phyloP scores from a whole-genome alignment of 2,329 filamentous ascomycete species.

The Cucurbitaria berberidis region DNA sequence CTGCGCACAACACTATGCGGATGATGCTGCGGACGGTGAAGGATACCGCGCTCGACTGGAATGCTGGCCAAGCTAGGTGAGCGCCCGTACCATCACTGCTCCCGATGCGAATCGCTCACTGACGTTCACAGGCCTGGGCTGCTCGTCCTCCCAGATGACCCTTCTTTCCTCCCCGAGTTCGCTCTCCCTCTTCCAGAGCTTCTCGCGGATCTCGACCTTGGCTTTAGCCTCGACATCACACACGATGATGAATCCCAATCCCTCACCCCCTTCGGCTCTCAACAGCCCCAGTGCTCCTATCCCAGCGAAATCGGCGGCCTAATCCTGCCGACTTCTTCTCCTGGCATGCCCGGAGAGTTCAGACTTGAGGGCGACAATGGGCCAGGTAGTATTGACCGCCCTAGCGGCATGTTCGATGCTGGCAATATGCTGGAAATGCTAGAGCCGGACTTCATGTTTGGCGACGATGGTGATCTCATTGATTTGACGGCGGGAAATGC shows the following conservation, averaged over 20 bases:
- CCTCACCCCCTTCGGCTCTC: conserved; percentile 40
- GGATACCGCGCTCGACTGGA: conserved; percentile 68
- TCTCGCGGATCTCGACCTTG: conserved; percentile 53
- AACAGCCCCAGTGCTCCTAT: conserved; percentile 35
- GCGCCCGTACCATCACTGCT: conserved; percentile 22
- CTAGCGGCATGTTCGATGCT: conserved; percentile 36
- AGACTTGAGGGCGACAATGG: conserved; percentile 51
- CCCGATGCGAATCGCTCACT: conserved; percentile 8
- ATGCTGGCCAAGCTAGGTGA: conserved; percentile 75
- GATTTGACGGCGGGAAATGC: conserved; percentile 47
- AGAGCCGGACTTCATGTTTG: conserved; percentile 66
- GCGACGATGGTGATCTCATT: conserved; percentile 65
- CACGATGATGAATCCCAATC: conserved; percentile 48
- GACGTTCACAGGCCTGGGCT: conserved; percentile 68
- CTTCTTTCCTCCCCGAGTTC: conserved; percentile 74
- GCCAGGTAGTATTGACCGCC: conserved; percentile 43
- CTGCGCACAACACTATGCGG: conserved; percentile 74
- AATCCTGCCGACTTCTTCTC: conserved; percentile 58
- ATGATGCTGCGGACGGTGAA: conserved; percentile 66
- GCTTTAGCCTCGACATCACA: conserved; percentile 43
- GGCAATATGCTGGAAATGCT: conserved; percentile 51
- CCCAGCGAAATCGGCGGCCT: conserved; percentile 38
- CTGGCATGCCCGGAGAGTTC: conserved; percentile 49
- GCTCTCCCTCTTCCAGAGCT: conserved; percentile 66
- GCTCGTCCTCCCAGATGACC: conserved; percentile 81